Base-by-base conservation (phyloP, 306 rosid species). In the Castanea sativa region DNA sequence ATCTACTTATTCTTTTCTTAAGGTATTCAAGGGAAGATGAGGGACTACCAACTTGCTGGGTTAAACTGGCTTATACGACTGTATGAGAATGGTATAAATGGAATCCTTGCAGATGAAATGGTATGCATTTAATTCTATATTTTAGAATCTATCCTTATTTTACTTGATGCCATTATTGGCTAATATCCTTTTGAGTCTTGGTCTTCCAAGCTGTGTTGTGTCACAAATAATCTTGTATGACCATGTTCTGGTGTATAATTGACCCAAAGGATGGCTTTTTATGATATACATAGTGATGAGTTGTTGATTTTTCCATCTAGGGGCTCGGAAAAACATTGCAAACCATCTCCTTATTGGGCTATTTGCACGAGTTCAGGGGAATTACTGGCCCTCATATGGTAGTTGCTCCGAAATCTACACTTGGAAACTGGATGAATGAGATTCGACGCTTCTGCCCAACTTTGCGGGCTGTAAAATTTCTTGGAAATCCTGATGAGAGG, bases 31-130 rank as follows among this genome's bases (percentile, higher is more conserved):
- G 99, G 99, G 55, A 95, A 95, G 86, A 88, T 95, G 97, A 93
- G 99, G 84, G 99, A 95, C 84, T 95, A 95, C 86, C 99, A 95
- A 83, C 97, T 95, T 80, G 99, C 99, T 58, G 99, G 99, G 43
- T 80, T 95, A 64, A 95, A 95, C 74, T 95, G 99, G 99, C 97
- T 95, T 38, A 95, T 95, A 65, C 89, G 99, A 43, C 84, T 95
- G 70, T 95, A 95, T 76, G 99, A 95, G 80, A 95, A 95, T 81
- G 99, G 99, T 29, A 95, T 95, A 79, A 95, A 95, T 83, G 99
- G 99, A 84, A 95, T 95, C 86, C 92, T 95, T 69, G 99, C 99
- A 5, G 99, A 95, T 90, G 99, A 95, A 84, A 95, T 95, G 99
- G 99, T 95, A 84, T 73, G 88, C 49, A 18, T 32, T 30, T 15